These are phyloP conservation scores for Coemansia sp. DNA, from an alignment of 192 early-diverging fungal species.

Conservation along the genomic window DNA sequence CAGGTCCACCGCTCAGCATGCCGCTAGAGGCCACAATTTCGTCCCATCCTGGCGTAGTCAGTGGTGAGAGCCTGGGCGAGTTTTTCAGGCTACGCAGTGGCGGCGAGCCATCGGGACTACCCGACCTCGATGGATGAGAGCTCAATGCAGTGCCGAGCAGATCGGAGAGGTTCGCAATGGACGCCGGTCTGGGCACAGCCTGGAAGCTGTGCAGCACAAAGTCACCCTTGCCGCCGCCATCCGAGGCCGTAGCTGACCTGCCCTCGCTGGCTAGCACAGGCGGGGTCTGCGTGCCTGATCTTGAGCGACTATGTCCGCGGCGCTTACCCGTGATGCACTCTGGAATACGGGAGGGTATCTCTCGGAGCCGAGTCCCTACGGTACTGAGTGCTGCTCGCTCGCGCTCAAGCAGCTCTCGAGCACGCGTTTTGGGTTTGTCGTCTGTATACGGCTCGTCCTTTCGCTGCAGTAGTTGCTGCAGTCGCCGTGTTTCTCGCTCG, in stretches of 20 bases:
- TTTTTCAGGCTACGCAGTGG: constrained; percentile 7
- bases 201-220: constrained; percentile 46
- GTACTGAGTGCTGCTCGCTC: constrained; percentile 5
- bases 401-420: not conserved
- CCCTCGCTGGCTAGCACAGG: not conserved
- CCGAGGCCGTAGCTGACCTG: not conserved
- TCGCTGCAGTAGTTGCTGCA: not conserved
- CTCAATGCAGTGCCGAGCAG: constrained; percentile 2
- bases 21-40: constrained; percentile 45
- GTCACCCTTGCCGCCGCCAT: not conserved
- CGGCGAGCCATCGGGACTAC: not conserved
- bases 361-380: constrained; percentile 24
- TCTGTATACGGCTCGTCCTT: not conserved
- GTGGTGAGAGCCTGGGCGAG: constrained; percentile 28
- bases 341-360: constrained; percentile 13
- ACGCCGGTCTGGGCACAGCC: constrained; percentile 31
- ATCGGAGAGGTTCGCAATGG: constrained; percentile 13
- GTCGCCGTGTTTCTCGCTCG: constrained; percentile 15
- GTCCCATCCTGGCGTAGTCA: constrained; percentile 45
- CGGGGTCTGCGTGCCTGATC: constrained; percentile 17
- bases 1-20: constrained; percentile 40
- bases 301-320: constrained; percentile 2
- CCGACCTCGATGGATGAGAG: constrained; percentile 16
- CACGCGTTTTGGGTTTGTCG: not conserved
- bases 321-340: constrained; percentile 19